Conservation (phyloP, 208 protist species). For the Trypanosoma lewisi region DNA sequence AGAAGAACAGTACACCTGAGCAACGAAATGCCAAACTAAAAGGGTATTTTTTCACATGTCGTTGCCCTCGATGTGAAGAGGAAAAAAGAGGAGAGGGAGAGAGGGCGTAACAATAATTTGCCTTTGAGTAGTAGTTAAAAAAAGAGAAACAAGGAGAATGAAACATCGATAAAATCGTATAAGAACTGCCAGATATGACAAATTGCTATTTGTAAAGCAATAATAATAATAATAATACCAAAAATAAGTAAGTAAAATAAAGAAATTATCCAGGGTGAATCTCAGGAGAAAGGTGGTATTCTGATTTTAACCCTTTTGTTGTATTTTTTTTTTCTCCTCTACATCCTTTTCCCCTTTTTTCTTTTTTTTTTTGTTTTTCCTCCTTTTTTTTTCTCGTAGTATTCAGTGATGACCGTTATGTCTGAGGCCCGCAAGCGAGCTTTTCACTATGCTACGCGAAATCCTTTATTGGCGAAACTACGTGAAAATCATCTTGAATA, state of each 20-base stretch:
- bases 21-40: constrained; percentile 44
- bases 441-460: constrained; percentile 64
- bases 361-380: constrained; percentile 21
- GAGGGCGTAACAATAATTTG: neutral
- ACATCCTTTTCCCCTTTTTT: neutral
- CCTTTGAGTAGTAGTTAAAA: no score
- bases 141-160: neutral
- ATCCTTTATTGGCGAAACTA: constrained; percentile 41
- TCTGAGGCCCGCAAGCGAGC: constrained; percentile 36
- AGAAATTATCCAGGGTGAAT: neutral
- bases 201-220: neutral
- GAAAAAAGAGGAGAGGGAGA: constrained; percentile 13
- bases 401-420: neutral
- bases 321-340: constrained; percentile 9
- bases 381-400: constrained; percentile 16
- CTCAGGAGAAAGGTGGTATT: neutral
- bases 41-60: constrained; percentile 78
- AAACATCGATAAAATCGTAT: neutral
- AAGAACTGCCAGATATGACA: neutral
- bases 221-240: constrained; percentile 4
- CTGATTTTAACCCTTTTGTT: neutral
- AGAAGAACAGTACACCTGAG: constrained; percentile 27
- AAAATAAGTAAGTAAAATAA: neutral
- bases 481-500: constrained; percentile 45
- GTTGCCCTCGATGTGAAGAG: constrained; percentile 45